Evolutionary conservation across 805 yeast species (phyloP), one percentile per base, ranked within the genome.

Genomic region (Metschnikowia baotianmanensis): DNA sequence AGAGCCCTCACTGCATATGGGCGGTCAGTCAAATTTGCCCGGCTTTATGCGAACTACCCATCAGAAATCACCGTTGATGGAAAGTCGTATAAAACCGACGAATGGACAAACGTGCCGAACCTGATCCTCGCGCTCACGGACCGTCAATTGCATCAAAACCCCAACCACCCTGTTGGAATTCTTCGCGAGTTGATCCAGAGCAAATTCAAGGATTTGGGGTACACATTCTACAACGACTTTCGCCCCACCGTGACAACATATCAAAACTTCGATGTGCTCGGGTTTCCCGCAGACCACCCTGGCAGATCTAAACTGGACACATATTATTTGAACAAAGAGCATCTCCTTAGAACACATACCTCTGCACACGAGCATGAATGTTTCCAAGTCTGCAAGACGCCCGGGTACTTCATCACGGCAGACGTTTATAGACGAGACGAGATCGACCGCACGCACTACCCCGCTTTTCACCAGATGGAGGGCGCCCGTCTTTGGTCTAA

Each of bases 391-490:
- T 72, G 80, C 38, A 57, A 73, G 20, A 81, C 91, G 0, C 89
- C 95, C 0, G 98, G 98, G 0, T 93, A 86, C 62, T 74, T 93
- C 49, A 90, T 93, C 34, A 77, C 95, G 10, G 99, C 98, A 1
- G 99, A 93, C 62, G 99, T 93, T 8, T 93, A 90, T 58, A 76
- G 99, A 56, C 76, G 96, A 55, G 99, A 93, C 63, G 96, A 91
- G 55, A 87, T 93, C 42, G 99, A 93, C 62, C 74, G 86, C 50
- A 89, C 98, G 0, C 99, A 93, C 61, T 93, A 93, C 59, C 98
- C 99, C 1, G 97, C 86, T 0, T 93, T 93, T 65, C 97, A 93
- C 57, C 99, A 93, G 63, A 80, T 93, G 88, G 99, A 93, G 64
- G 99, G 98, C 34, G 97, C 96, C 2, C 70, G 93, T 44, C 62